Percentiles rank a stretch among this genome's conserved stretches.
Evolutionary conservation across 179 eudicot species (phyloP).

Genomic region (Sideroxylon spinosum): DNA sequence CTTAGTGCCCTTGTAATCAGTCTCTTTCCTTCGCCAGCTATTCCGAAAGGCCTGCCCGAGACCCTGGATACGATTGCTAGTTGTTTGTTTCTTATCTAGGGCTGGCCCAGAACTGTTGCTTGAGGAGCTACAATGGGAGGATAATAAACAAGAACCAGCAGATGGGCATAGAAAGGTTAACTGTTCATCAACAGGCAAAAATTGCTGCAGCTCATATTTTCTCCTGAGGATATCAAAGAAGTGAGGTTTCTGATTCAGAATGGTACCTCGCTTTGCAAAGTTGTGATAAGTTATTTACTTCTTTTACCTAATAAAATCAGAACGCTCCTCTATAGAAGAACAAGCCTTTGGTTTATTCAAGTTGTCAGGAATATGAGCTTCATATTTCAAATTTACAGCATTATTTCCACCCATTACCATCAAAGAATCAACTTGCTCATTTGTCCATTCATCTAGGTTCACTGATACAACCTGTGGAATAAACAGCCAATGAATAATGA

Average conservation of each 20-base stretch:
- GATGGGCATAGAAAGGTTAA: constrained; percentile 48
- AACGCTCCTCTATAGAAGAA: constrained; percentile 70
- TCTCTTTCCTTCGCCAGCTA: constrained; percentile 70
- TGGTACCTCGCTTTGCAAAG: constrained; percentile 1
- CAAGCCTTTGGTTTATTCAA: constrained; percentile 70
- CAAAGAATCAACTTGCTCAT: constrained; percentile 68
- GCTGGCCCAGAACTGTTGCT: constrained; percentile 26
- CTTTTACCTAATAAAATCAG: constrained; percentile 74
- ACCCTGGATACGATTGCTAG: constrained; percentile 49
- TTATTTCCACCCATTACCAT: constrained; percentile 77
- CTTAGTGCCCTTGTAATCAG: constrained; percentile 43
- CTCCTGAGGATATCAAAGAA: constrained; percentile 51
- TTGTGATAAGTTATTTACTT: background rate
- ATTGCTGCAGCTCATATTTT: constrained; percentile 81
- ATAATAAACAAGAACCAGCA: constrained; percentile 34
- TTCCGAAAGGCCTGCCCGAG: constrained; percentile 70
- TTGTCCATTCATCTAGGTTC: constrained; percentile 89
- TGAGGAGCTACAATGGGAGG: constrained; percentile 34
- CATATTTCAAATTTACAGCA: constrained; percentile 67
- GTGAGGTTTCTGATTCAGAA: constrained; percentile 16
- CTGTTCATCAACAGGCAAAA: constrained; percentile 37
- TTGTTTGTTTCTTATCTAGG: constrained; percentile 59
- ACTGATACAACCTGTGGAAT: constrained; percentile 69
- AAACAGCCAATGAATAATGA: background rate
- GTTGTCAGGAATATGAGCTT: constrained; percentile 63